phyloP scores from a whole-genome alignment of 257 asterid genomes.

The Fraxinus excelsior region DNA sequence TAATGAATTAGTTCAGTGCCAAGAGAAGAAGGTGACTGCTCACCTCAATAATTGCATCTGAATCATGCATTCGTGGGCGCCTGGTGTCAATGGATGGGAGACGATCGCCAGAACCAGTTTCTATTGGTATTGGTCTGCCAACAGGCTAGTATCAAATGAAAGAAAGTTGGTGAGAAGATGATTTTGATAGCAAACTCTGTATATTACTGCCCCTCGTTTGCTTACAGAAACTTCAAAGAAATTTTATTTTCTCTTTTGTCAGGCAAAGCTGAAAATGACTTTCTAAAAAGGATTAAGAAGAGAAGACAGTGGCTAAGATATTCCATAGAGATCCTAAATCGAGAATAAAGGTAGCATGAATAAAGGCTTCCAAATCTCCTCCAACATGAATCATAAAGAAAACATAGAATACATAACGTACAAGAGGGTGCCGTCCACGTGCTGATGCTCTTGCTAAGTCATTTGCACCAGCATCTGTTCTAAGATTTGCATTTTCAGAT shows the following conservation, averaged over 20 bases:
- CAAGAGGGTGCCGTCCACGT: constrained; percentile 61
- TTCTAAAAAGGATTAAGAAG: background rate
- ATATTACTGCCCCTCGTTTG: background rate
- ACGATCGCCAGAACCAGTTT: constrained; percentile 84
- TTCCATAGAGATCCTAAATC: constrained; percentile 6
- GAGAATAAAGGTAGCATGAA: constrained; percentile 1
- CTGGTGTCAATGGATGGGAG: constrained; percentile 86
- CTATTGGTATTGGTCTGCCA: constrained; percentile 97
- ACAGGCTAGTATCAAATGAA: constrained; percentile 60
- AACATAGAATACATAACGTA: constrained; percentile 47
- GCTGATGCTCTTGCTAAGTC: constrained; percentile 56
- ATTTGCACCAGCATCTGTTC: constrained; percentile 57
- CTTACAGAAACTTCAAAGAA: background rate
- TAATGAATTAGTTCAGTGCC: constrained; percentile 4
- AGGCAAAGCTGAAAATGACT: background rate
- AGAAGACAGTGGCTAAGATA: background rate
- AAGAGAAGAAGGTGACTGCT: constrained; percentile 25
- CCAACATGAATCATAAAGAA: background rate
- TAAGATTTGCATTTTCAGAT: constrained; percentile 55
- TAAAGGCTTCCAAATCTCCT: background rate
- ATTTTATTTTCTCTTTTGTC: background rate
- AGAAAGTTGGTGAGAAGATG: constrained; percentile 28
- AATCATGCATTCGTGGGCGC: constrained; percentile 80
- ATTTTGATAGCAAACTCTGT: background rate
- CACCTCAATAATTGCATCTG: constrained; percentile 86